A percentile compares a stretch with the other conserved stretches of the same genome.
These are phyloP conservation scores for Xanthoparmelia taractica DNA, from an alignment of 495 filamentous ascomycete species.

Conservation along the genomic window DNA sequence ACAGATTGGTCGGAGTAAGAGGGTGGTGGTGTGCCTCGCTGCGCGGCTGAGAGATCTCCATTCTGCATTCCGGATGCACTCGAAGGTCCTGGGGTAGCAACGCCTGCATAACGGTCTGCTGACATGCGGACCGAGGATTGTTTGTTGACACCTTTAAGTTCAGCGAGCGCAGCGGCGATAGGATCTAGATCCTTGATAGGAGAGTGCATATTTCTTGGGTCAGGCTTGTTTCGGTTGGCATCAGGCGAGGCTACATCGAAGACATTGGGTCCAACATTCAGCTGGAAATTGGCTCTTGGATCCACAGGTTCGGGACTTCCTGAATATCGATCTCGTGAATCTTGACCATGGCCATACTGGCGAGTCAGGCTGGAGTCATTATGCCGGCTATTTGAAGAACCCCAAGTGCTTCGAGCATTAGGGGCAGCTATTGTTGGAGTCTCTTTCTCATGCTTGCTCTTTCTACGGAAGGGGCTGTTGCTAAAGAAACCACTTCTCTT, in stretches of 20 bases:
- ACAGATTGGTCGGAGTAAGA: slow-evolving; percentile 67
- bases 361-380: slow-evolving; percentile 31
- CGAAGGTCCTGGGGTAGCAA: slow-evolving; percentile 70
- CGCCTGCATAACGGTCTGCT: slow-evolving; percentile 87
- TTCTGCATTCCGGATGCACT: slow-evolving; percentile 47
- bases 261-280: slow-evolving; percentile 95
- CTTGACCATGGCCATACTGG: slow-evolving; percentile 19
- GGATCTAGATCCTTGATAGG: slow-evolving; percentile 59
- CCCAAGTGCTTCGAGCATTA: slow-evolving; percentile 36
- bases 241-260: slow-evolving; percentile 92
- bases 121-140: slow-evolving; percentile 71
- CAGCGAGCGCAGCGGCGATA: slow-evolving; percentile 85
- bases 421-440: slow-evolving; percentile 22
- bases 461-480: slow-evolving; percentile 89
- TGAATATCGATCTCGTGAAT: slow-evolving; percentile 30
- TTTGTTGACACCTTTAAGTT: slow-evolving; percentile 80
- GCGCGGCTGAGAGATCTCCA: slow-evolving; percentile 39
- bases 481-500: slow-evolving; percentile 92
- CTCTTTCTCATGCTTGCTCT: slow-evolving; percentile 84
- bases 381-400: slow-evolving; percentile 29
- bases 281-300: slow-evolving; percentile 82
- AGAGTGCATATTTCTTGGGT: slow-evolving; percentile 24
- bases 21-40: slow-evolving; percentile 70
- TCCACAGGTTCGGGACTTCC: slow-evolving; percentile 85
- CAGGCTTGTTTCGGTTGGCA: slow-evolving; percentile 32